Evolutionary conservation across 1,139 yeast genomes (phyloP).

Genomic region (Debaryomyces robertsiae): DNA sequence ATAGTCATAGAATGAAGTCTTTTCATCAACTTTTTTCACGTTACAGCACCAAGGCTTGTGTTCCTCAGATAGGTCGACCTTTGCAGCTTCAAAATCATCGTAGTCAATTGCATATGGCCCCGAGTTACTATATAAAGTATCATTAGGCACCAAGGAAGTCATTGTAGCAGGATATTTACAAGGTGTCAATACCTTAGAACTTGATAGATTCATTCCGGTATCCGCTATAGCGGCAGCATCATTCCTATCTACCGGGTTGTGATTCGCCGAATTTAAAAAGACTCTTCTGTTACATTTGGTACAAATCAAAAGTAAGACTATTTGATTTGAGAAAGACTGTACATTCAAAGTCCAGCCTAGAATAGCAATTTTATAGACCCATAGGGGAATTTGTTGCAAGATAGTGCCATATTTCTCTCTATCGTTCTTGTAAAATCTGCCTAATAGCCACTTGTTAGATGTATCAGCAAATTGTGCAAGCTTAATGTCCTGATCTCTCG

Average conservation of each 20-base stretch:
- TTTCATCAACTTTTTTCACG: constrained; percentile 18
- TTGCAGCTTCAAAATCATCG: constrained; percentile 21
- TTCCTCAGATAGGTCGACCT: constrained; percentile 27
- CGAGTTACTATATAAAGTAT: constrained; percentile 7
- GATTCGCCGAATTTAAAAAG: constrained; percentile 25
- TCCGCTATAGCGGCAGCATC: constrained; percentile 2
- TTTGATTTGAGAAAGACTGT: constrained; percentile 30
- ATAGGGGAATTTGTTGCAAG: constrained; percentile 28
- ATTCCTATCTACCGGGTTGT: constrained; percentile 12
- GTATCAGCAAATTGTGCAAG: constrained; percentile 21
- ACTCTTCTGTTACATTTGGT: constrained; percentile 40
- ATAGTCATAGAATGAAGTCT: constrained; percentile 22
- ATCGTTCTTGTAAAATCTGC: constrained; percentile 31
- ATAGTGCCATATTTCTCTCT: constrained; percentile 35
- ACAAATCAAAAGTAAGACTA: constrained; percentile 38
- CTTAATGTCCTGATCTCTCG: constrained; percentile 10
- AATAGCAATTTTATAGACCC: constrained; percentile 38
- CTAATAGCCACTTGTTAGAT: constrained; percentile 36
- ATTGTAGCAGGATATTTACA: constrained; percentile 28
- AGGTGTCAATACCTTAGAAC: constrained; percentile 35
- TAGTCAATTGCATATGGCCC: constrained; percentile 13
- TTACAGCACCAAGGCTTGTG: constrained; percentile 45
- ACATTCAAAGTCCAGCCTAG: constrained; percentile 42
- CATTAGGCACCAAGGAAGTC: not conserved
- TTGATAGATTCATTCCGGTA: constrained; percentile 21